Evolutionary conservation across 768 basidiomycete species (phyloP), one percentile per base, ranked within the genome.

Genomic region (Lepiota venenata): DNA sequence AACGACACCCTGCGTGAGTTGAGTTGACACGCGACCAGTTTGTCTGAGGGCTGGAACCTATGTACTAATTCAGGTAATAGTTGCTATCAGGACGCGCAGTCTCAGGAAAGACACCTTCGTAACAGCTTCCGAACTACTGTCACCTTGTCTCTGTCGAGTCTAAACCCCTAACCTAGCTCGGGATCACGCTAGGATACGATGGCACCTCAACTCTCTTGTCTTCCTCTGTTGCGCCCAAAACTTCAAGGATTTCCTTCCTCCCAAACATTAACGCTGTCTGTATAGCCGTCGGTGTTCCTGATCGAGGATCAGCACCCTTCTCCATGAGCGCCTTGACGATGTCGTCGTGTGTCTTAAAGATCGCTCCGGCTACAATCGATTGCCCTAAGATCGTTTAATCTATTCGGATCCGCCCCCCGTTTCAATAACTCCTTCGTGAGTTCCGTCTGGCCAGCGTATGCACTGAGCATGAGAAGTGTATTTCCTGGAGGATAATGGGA

Each of bases 381-480:
- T 91, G 90, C 0, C 80, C 81, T n/a, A 2, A 78, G 74, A 60
- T 91, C 87, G 65, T 92, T 92, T 47, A 82, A 62, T 10, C 81
- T 72, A 61, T 89, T 84, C 1, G 83, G 80, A 65, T 91, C 86
- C 37, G 81, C 87, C 2, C 79, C 79, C 32, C 77, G 74, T 5
- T 68, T 60, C 44, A 90, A 66, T 22, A 92, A 75, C 12, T 74
- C 75, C 43, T 71, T 70, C 1, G 80, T 71, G 16, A 87, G 78
- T 1, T 74, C 69, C 0, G 70, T 66, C 60, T 90, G 85, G 1
- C 88, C 88, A 18, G 81, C 75, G 63, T 91, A 91, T 2, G 88
- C 80, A 2, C 85, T 83, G 47, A 90, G 79, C 87, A 91, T 91
- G 50, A 91, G 71, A 5, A 92, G 72, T 4, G 87, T 88, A 64